phyloP scores from a whole-genome alignment of 306 rosid genomes.

The Betula pendula region DNA sequence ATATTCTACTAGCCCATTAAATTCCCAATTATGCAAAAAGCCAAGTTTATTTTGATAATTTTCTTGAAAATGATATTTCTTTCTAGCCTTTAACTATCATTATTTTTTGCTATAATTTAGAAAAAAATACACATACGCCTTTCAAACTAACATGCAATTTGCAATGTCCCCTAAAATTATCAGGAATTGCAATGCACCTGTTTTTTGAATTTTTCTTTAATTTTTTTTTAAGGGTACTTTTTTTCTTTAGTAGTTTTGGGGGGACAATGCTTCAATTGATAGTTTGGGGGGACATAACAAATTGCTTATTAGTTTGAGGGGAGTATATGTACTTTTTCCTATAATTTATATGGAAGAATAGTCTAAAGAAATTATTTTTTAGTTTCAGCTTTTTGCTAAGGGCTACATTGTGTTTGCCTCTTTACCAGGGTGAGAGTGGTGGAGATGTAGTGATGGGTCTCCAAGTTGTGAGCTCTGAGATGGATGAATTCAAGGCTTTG shows the following conservation, averaged over 20 bases:
- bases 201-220: too few species aligned
- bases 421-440: constrained; percentile 48
- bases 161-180: too few species aligned
- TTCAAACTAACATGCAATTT: too few species aligned
- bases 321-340: too few species aligned
- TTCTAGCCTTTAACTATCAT: background rate
- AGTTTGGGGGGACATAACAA: too few species aligned
- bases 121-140: too few species aligned
- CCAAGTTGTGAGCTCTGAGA: constrained; percentile 35
- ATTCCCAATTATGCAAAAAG: background rate
- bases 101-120: background rate
- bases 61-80: background rate
- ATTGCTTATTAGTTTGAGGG: too few species aligned
- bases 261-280: too few species aligned
- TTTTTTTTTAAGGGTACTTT: too few species aligned
- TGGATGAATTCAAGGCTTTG: constrained; percentile 34
- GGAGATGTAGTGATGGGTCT: constrained; percentile 56
- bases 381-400: background rate
- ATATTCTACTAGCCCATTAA: background rate
- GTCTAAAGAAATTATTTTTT: background rate
- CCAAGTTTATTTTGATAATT: background rate
- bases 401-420: background rate
- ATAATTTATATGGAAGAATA: background rate
- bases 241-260: too few species aligned
- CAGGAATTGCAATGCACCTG: too few species aligned